Evolutionary conservation across 305 asterid species (phyloP).

Genomic region (Withania somnifera): DNA sequence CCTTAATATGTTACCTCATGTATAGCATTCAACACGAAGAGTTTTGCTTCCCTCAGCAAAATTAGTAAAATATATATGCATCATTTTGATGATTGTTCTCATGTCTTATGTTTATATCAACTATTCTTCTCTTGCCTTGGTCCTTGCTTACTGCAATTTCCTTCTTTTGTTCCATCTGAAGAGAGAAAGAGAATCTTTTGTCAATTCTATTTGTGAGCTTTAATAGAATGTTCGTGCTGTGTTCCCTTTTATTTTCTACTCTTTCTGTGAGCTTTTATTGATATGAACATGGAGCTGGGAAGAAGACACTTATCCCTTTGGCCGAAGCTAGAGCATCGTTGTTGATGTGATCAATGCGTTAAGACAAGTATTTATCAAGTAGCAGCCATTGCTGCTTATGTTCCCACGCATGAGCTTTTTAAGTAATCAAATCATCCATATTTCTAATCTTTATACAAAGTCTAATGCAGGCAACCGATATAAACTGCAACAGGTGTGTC

Average conservation of each 20-base stretch:
- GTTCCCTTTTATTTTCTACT: not conserved
- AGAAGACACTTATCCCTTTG: not conserved
- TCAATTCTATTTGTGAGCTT: not conserved
- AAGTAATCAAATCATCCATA: not conserved
- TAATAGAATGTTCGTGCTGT: not conserved
- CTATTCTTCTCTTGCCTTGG: not conserved
- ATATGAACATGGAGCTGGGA: not conserved
- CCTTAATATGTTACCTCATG: not conserved
- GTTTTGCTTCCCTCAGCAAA: not conserved
- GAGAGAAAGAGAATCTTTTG: not conserved
- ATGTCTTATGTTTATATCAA: not conserved
- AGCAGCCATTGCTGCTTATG: not conserved
- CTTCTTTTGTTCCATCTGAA: not conserved
- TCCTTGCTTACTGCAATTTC: not conserved
- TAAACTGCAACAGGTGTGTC: not conserved
- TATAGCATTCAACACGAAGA: not conserved
- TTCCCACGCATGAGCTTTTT: not conserved
- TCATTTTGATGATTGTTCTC: not conserved
- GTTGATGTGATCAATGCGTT: not conserved
- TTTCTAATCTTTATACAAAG: not conserved
- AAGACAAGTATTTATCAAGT: not conserved
- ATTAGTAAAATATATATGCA: not conserved
- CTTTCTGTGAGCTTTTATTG: not conserved
- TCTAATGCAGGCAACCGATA: not conserved
- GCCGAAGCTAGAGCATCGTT: not conserved